phyloP scores from a whole-genome alignment of 306 rosid genomes.

The Mimosa pudica region DNA sequence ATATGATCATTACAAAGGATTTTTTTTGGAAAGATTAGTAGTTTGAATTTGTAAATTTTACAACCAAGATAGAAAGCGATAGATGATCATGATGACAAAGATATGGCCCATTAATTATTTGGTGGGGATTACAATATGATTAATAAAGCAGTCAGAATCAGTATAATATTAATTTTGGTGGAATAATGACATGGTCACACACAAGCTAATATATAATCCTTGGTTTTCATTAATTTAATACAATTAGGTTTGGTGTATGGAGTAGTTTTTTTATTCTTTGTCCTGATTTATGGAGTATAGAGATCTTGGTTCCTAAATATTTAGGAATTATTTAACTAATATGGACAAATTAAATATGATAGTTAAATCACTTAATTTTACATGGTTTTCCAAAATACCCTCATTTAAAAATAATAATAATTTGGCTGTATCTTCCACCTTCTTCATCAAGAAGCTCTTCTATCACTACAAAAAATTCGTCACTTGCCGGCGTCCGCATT shows the following conservation, averaged over 20 bases:
- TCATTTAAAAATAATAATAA: too few relatives aligned
- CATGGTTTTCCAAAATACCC: too few relatives aligned
- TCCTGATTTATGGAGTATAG: too few relatives aligned
- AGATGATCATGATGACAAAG: neutral
- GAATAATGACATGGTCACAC: constrained; percentile 35
- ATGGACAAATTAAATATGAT: too few relatives aligned
- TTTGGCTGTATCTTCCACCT: too few relatives aligned
- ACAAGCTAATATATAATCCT: neutral
- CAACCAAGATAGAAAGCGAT: neutral
- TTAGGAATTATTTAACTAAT: too few relatives aligned
- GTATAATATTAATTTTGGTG: constrained; percentile 36
- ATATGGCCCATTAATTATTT: neutral
- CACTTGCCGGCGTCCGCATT: too few relatives aligned
- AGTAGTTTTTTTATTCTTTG: too few relatives aligned
- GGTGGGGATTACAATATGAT: constrained; percentile 25
- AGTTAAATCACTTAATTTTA: too few relatives aligned
- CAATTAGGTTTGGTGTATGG: neutral
- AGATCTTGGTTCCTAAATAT: too few relatives aligned
- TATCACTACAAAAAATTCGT: too few relatives aligned
- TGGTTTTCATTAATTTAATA: neutral
- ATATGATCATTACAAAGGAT: neutral
- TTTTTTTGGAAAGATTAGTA: neutral
- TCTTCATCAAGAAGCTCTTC: too few relatives aligned
- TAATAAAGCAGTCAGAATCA: constrained; percentile 28
- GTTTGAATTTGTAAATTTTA: neutral